Base-by-base conservation (phyloP, 345 rosid genomes). In the Reutealis trisperma region DNA sequence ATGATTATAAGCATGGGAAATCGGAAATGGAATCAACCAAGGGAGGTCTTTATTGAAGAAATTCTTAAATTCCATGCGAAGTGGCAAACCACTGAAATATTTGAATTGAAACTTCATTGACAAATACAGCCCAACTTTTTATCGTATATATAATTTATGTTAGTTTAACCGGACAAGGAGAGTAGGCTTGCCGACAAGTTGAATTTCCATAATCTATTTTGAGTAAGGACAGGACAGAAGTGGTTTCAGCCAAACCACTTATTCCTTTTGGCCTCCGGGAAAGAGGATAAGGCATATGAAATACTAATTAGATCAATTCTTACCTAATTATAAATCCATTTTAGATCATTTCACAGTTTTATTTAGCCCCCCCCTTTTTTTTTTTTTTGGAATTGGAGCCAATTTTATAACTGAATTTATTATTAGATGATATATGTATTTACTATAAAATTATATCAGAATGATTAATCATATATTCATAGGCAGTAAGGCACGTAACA, bases 21-120 rank as follows among this genome's bases (percentile, higher is more conserved):
- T 12, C 30, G 79, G 25, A 64, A 22, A 63, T 16, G 75, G 34
- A 64, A 73, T 16, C 77, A 83, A 80, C 88, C 49, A 41, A 71
- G 86, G 84, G 51, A 80, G 83, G 79, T 67, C 55, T 60, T 66
- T 49, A 32, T 73, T 44, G 78, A 59, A 59, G 49, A 73, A 74
- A 13, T 66, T 70, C 67, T 69, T 55, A 34, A 6, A 37, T 4
- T 37, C 44, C 74, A 30, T 13, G 37, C 63, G 81, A 78, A 57
- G 81, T 63, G 74, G 81, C 78, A 59, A 24, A 3, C 61, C 6
- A 34, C 68, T 27, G 45, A 59, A 73, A 68, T 22, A 70, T 16
- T 65, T 16, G 12, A 25, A 49, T 0, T 32, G 21, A 64, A 58
- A 58, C 22, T 0, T 1, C 52, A 60, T 52, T 71, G 83, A 77